Percentiles rank a stretch among this genome's conserved stretches.
These are phyloP conservation scores for Arthrobotrys pseudoclavata DNA, from an alignment of 2,329 filamentous ascomycete species.

Conservation along the genomic window DNA sequence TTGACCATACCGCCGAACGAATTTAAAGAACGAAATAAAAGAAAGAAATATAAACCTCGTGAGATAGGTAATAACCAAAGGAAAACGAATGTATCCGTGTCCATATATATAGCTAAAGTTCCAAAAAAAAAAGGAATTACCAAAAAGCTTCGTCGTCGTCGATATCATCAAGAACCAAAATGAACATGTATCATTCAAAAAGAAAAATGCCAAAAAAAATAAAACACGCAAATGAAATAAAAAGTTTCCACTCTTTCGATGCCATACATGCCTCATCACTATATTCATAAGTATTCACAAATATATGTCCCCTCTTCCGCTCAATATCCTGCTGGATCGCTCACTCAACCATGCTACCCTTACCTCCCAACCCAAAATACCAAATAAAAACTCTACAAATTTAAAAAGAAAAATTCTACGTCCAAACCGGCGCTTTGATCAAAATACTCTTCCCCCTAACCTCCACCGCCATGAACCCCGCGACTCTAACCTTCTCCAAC, in stretches of 20 bases:
- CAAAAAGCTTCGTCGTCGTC: background rate
- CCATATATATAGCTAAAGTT: conserved; percentile 14
- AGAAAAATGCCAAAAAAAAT: background rate
- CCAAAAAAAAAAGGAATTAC: background rate
- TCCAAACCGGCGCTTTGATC: conserved; percentile 81
- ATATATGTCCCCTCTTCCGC: background rate
- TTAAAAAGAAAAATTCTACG: conserved; percentile 36
- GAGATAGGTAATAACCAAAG: no score
- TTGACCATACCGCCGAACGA: no score
- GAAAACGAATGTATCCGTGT: conserved; percentile 34
- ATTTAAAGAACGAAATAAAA: no score
- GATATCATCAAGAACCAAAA: conserved; percentile 50
- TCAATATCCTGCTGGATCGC: background rate
- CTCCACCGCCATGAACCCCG: conserved; percentile 80
- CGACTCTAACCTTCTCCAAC: conserved; percentile 75
- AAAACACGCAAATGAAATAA: conserved; percentile 36
- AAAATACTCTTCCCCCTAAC: conserved; percentile 82
- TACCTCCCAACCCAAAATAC: background rate
- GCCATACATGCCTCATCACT: conserved; percentile 13
- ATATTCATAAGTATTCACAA: conserved; percentile 24
- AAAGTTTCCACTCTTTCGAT: background rate
- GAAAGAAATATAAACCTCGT: no score
- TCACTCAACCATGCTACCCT: background rate
- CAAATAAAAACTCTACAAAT: conserved; percentile 5
- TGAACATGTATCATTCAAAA: background rate